Conservation (phyloP, 106 monocot species). For the Dendrobium catenatum region DNA sequence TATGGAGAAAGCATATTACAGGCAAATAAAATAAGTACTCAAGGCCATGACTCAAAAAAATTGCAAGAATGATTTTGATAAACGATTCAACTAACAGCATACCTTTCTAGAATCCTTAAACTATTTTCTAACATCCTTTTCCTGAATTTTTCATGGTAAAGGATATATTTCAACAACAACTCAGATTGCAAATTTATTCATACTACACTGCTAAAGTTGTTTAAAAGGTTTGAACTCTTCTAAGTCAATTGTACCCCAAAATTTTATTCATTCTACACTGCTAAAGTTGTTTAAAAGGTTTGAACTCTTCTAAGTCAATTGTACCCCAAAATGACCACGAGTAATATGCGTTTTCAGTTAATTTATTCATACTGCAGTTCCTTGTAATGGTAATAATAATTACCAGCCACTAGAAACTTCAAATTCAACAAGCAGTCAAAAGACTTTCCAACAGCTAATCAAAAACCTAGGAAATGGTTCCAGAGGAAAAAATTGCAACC, state of each 20-base stretch:
- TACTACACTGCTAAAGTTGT: too few relatives aligned
- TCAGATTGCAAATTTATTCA: not conserved
- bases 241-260: too few relatives aligned
- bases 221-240: too few relatives aligned
- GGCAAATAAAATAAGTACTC: not conserved
- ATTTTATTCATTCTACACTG: not conserved
- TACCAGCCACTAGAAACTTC: not conserved
- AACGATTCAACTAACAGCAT: conserved; percentile 7
- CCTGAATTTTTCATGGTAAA: conserved; percentile 27
- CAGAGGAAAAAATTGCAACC: not conserved
- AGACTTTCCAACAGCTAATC: not conserved
- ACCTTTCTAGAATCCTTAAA: conserved; percentile 39
- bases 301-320: not conserved
- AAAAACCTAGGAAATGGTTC: not conserved
- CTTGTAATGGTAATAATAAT: not conserved
- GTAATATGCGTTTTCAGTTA: not conserved
- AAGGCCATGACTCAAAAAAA: not conserved
- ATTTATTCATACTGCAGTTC: not conserved
- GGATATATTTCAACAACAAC: not conserved
- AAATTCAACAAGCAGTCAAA: not conserved
- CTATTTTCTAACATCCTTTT: conserved; percentile 28
- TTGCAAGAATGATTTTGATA: not conserved
- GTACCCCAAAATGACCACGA: not conserved
- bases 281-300: not conserved
- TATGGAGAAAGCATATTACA: conserved; percentile 13